These are phyloP conservation scores for Isabelozyma gotoi DNA, from an alignment of 805 yeast species.

Conservation along the genomic window DNA sequence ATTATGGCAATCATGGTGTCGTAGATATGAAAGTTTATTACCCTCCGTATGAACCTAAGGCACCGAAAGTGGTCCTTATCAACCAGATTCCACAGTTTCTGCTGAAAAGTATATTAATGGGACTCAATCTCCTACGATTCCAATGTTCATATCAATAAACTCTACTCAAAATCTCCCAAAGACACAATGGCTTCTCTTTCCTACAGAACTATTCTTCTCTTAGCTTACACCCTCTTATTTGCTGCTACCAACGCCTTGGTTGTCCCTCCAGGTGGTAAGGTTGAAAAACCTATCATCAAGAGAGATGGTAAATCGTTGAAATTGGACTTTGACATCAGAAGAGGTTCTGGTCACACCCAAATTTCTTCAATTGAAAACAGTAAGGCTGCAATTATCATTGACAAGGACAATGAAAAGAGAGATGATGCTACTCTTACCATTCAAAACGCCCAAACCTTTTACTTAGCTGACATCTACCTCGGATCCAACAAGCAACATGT, in stretches of 20 bases:
- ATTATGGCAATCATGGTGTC: too few species aligned
- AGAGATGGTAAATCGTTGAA: not conserved
- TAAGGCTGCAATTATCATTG: not conserved
- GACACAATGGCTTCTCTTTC: constrained; percentile 1
- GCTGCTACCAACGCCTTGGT: not conserved
- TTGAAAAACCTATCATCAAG: not conserved
- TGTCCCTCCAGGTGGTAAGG: not conserved
- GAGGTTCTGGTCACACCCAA: not conserved
- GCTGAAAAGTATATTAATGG: too few species aligned
- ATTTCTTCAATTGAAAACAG: not conserved
- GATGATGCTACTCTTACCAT: constrained; percentile 8
- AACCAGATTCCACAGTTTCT: too few species aligned
- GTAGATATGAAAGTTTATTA: too few species aligned
- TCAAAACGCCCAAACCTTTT: constrained; percentile 10
- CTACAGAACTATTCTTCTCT: not conserved
- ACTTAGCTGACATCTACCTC: constrained; percentile 3
- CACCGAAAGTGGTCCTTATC: too few species aligned
- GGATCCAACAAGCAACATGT: constrained; percentile 16
- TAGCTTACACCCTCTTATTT: constrained; percentile 1
- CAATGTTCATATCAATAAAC: too few species aligned
- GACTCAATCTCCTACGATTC: too few species aligned
- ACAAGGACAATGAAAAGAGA: not conserved
- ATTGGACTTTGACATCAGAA: not conserved
- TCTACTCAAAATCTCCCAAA: too few species aligned
- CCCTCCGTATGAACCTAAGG: too few species aligned